These are phyloP conservation scores for Mucor circinelloides DNA, from an alignment of 371 early-diverging fungal species.

Conservation along the genomic window DNA sequence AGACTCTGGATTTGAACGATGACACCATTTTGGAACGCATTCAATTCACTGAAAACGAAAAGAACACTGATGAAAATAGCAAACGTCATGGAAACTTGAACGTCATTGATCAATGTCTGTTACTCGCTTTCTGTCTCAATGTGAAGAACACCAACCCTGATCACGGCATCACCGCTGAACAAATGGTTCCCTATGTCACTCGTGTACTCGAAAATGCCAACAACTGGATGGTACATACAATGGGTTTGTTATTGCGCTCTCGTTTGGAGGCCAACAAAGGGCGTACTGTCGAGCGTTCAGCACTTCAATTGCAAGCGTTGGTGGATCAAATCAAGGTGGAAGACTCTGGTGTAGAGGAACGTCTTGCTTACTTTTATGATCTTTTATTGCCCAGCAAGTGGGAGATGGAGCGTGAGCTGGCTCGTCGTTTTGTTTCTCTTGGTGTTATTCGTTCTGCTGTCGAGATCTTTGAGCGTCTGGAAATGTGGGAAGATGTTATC, in stretches of 20 bases:
- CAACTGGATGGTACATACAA: slow-evolving; percentile 97
- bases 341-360: slow-evolving; percentile 78
- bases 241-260: slow-evolving; percentile 87
- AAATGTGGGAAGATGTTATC: slow-evolving; percentile 94
- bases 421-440: slow-evolving; percentile 76
- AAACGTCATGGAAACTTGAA: slow-evolving; percentile 62
- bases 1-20: slow-evolving; percentile 81
- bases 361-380: slow-evolving; percentile 80
- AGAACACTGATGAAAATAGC: slow-evolving; percentile 41
- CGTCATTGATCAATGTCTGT: slow-evolving; percentile 84
- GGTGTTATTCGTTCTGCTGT: slow-evolving; percentile 89
- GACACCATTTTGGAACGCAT: slow-evolving; percentile 90
- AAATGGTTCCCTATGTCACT: slow-evolving; percentile 91
- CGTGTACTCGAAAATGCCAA: slow-evolving; percentile 90
- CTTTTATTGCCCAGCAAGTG: slow-evolving; percentile 87
- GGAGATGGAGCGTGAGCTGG: slow-evolving; percentile 94
- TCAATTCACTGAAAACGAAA: slow-evolving; percentile 54
- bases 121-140: slow-evolving; percentile 89
- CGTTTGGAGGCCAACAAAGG: slow-evolving; percentile 87
- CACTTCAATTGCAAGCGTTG: slow-evolving; percentile 90
- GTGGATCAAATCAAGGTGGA: slow-evolving; percentile 87
- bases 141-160: slow-evolving; percentile 92
- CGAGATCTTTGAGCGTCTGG: slow-evolving; percentile 90
- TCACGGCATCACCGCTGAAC: slow-evolving; percentile 89
- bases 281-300: slow-evolving; percentile 90